Evolutionary conservation across 495 filamentous ascomycete genomes (phyloP), one percentile per base, ranked within the genome.

Genomic region (Acidomyces sp.): DNA sequence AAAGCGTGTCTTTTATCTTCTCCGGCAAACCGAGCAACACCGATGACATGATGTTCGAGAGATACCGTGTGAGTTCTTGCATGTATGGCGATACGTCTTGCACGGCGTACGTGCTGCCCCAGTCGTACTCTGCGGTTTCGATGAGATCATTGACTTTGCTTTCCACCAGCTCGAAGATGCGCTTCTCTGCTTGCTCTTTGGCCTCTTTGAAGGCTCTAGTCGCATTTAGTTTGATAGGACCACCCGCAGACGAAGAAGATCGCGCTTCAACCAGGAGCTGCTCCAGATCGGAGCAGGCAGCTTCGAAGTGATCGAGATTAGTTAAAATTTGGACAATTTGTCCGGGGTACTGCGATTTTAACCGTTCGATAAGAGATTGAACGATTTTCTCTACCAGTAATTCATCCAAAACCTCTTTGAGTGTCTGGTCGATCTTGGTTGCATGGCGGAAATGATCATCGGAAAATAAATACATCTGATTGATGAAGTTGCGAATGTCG

Each of bases 271-370:
- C 81, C 30, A 96, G 67, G 1, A 93, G 69, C 31, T 80, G 64
- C 57, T 96, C 86, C 3, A 99, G 68, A 46, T 95, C 82, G 31
- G 71, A 70, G 55, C 90, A 95, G 7, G 90, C 90, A 35, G 71
- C 80, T 58, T 96, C 90, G 58, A 99, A 96, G 57, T 96, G 85
- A 53, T 94, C 87, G 17, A 99, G 59, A 55, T 99, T 99, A 55
- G 93, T 96, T 38, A 99, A 66, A 48, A 99, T 99, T 53, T 96
- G 90, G 20, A 96, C 88, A 44, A 99, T 95, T 49, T 96, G 90
- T 0, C 90, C 90, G 6, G 94, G 69, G 58, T 96, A 95, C 55
- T 95, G 86, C 0, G 85, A 88, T 47, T 70, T 79, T 6, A 99
- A 72, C 34, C 86, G 75, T 49, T 95, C 85, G 3, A 95, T 80